Evolutionary conservation across 208 protist species (phyloP).

Genomic region (Phytomonas francai): DNA sequence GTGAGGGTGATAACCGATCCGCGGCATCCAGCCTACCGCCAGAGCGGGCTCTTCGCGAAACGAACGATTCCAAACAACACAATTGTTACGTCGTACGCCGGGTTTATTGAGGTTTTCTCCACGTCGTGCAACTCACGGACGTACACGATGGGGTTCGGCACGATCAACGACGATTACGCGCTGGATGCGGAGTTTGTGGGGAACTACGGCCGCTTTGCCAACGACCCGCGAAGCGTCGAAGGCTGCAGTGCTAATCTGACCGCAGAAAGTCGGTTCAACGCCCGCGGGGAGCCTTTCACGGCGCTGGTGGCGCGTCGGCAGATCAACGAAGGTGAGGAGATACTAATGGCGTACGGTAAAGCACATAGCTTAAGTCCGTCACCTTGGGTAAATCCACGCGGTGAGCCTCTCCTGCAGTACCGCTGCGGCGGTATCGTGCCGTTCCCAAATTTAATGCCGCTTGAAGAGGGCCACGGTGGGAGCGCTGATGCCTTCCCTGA

Average conservation of each 20-base stretch:
- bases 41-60: constrained; percentile 76
- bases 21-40: constrained; percentile 80
- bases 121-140: constrained; percentile 80
- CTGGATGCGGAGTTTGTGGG: constrained; percentile 86
- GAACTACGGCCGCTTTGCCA: constrained; percentile 85
- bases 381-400: constrained; percentile 57
- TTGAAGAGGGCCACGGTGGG: not conserved
- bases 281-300: constrained; percentile 78
- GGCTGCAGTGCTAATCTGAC: constrained; percentile 58
- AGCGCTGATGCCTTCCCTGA: not conserved
- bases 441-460: constrained; percentile 23
- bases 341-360: constrained; percentile 88
- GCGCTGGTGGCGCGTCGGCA: constrained; percentile 66
- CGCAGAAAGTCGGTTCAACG: constrained; percentile 71
- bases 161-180: constrained; percentile 67
- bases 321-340: constrained; percentile 76
- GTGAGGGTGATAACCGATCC: constrained; percentile 70
- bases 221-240: constrained; percentile 76
- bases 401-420: constrained; percentile 46
- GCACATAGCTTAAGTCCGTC: constrained; percentile 57
- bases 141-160: constrained; percentile 88
- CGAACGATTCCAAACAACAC: constrained; percentile 54
- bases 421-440: constrained; percentile 55
- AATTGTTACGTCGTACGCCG: constrained; percentile 72
- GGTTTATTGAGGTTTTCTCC: constrained; percentile 74